Conservation (phyloP, 2,329 filamentous ascomycete species). For the Xylariales sp. region DNA sequence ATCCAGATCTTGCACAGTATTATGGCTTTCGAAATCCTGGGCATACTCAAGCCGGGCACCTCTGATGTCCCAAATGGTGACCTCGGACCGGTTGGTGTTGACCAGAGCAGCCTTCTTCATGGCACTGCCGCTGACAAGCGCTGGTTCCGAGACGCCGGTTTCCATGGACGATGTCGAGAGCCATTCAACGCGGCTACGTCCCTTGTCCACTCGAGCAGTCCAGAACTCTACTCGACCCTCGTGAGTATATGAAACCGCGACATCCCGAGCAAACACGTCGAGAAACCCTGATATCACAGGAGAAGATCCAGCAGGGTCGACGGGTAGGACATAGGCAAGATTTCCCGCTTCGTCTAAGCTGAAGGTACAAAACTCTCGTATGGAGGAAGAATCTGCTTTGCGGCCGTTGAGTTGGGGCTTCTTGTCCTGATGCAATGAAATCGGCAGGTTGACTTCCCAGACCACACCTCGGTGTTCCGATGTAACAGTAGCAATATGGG, state of each 20-base stretch:
- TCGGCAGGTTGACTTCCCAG: constrained; percentile 69
- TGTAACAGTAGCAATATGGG: constrained; percentile 77
- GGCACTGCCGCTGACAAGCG: constrained; percentile 78
- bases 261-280: constrained; percentile 80
- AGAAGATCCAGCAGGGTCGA: constrained; percentile 77
- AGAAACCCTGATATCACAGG: constrained; percentile 71
- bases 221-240: constrained; percentile 75
- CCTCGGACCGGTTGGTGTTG: constrained; percentile 63
- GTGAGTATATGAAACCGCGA: constrained; percentile 78
- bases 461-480: constrained; percentile 74
- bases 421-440: constrained; percentile 27
- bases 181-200: constrained; percentile 67
- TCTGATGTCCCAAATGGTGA: constrained; percentile 89
- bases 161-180: constrained; percentile 76
- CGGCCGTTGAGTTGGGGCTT: constrained; percentile 27
- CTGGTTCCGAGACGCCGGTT: constrained; percentile 67
- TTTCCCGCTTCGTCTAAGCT: constrained; percentile 56
- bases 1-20: constrained; percentile 79
- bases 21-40: constrained; percentile 66
- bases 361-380: constrained; percentile 68
- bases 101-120: constrained; percentile 84
- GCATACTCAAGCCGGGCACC: constrained; percentile 78
- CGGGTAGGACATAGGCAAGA: constrained; percentile 66
- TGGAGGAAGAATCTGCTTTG: constrained; percentile 25
- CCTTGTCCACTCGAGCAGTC: constrained; percentile 69